phyloP scores from a whole-genome alignment of 345 rosid species.

The Turritis glabra region DNA sequence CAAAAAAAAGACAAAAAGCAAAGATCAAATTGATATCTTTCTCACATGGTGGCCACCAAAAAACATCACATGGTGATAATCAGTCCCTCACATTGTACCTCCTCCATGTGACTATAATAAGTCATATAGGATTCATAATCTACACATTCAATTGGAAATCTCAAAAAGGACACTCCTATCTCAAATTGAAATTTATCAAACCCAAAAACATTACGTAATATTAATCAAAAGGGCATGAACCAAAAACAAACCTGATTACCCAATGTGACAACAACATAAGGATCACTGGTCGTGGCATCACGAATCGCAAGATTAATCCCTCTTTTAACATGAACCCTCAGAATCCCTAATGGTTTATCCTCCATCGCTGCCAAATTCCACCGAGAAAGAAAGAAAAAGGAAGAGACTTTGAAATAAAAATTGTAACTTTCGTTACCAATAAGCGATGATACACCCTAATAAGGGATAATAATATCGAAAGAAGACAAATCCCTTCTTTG shows the following conservation, averaged over 20 bases:
- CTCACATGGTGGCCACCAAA: constrained; percentile 34
- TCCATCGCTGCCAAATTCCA: constrained; percentile 43
- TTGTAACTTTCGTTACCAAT: neutral
- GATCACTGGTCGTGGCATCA: constrained; percentile 53
- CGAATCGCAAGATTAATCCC: constrained; percentile 53
- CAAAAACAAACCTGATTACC: constrained; percentile 45
- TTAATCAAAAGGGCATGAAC: neutral
- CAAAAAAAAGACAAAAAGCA: constrained; percentile 17
- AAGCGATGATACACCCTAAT: constrained; percentile 22
- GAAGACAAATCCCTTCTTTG: constrained; percentile 4
- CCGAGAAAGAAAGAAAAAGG: neutral
- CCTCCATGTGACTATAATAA: constrained; percentile 22
- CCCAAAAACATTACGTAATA: neutral
- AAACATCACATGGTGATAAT: constrained; percentile 32
- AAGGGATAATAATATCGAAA: constrained; percentile 20
- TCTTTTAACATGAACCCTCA: constrained; percentile 47
- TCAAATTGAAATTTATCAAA: neutral
- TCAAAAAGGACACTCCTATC: neutral
- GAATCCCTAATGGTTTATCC: constrained; percentile 43
- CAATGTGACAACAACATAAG: constrained; percentile 53
- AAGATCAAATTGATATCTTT: constrained; percentile 31
- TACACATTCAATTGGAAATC: neutral
- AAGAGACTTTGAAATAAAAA: neutral
- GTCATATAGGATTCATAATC: neutral
- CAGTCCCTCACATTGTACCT: constrained; percentile 13